Percentiles rank a stretch among this genome's conserved stretches.
These are phyloP conservation scores for Filosporella fistucella DNA, from an alignment of 495 filamentous ascomycete species.

Conservation along the genomic window DNA sequence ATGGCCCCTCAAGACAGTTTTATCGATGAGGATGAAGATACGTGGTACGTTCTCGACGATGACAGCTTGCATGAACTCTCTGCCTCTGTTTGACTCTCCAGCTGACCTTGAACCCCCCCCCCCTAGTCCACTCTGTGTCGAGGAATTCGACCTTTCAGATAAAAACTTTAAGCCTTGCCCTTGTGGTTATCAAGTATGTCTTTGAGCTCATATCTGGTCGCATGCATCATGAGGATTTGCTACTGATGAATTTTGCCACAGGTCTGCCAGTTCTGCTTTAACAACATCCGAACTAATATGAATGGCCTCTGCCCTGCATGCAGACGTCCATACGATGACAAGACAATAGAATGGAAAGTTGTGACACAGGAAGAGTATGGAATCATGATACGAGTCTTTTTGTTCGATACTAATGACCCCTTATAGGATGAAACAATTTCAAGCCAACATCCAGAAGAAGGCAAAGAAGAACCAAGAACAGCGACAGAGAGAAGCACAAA, in stretches of 20 bases:
- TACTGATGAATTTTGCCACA: constrained; percentile 30
- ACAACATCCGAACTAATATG: constrained; percentile 95
- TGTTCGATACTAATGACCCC: constrained; percentile 22
- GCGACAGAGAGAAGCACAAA: constrained; percentile 91
- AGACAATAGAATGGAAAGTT: constrained; percentile 92
- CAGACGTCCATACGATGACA: constrained; percentile 89
- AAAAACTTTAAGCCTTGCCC: constrained; percentile 97
- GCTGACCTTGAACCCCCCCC: neutral
- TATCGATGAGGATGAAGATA: constrained; percentile 95
- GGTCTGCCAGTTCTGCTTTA: constrained; percentile 99
- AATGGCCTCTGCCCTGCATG: constrained; percentile 96
- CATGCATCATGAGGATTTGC: neutral
- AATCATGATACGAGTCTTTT: neutral
- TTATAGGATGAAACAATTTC: constrained; percentile 55
- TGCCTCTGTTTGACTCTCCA: neutral
- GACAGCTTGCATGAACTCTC: neutral
- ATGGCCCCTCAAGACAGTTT: constrained; percentile 79
- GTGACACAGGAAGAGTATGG: constrained; percentile 89
- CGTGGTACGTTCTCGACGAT: constrained; percentile 67
- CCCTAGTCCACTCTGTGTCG: constrained; percentile 87
- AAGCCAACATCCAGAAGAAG: constrained; percentile 83
- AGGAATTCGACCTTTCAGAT: constrained; percentile 97
- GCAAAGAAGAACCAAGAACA: constrained; percentile 87
- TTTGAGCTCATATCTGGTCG: no score
- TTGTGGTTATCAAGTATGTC: constrained; percentile 90